Base-by-base conservation (phyloP, 139 green algal genomes). In the Prasinococcaceae sp. region DNA sequence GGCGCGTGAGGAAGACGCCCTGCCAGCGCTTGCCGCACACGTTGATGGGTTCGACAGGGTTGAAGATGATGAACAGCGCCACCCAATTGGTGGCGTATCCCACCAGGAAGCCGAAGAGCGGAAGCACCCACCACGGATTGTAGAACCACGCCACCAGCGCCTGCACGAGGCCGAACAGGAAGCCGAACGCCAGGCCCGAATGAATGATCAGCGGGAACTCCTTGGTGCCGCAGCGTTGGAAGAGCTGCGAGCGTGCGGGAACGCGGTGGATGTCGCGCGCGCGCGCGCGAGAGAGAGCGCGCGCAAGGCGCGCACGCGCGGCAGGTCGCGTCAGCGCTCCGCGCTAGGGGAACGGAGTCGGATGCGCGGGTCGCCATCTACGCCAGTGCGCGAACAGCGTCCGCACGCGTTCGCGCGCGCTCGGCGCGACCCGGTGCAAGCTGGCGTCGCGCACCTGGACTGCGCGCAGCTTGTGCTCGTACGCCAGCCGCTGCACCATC, bases 21-120 rank as follows among this genome's bases (percentile, higher is more conserved):
- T 76, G 68, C 20, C 19, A 42, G 23, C 49, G 65, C 28, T 29
- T 6, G 8, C 45, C 27, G 30, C 33, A 37, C 30, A 61, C 2
- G 24, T 58, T 47, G 19, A 50, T 30, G 4, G 68, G 68, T 9
- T 71, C 27, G 28, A 66, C 39, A 6, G 68, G 68, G 19, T 55
- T 20, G 41, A 76, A 76, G 42, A 76, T 76, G 20, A 76, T 17
- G 19, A 58, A 63, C 5, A 76, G 50, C 23, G 68, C 68, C 36
- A 71, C 24, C 50, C 50, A 66, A 29, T 76, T 76, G 3, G 68
- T 76, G 38, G 50, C 26, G 27, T 64, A 76, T 10, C 68, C 68
- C 4, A 71, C 62, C 17, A 65, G 20, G 39, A 76, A 68, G 10
- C 68, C 68, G 33, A 54, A 58, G 16, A 71, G 22, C 29, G 68